Evolutionary conservation across 202 grass and related monocot genomes (phyloP), one percentile per base, ranked within the genome.

Genomic region (Elaeis oleifera): DNA sequence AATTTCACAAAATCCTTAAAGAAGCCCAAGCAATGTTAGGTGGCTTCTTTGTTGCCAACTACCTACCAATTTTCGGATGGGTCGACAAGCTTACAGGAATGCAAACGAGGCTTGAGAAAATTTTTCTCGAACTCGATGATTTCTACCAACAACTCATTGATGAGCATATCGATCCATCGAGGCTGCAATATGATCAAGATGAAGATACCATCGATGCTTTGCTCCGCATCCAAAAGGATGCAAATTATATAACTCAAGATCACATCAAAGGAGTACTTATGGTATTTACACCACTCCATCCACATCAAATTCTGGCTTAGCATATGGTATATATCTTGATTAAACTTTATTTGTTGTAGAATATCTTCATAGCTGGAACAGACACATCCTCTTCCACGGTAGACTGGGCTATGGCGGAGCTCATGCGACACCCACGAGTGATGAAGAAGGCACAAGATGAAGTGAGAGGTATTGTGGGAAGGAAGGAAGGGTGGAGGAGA

Each of bases 361-460:
- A 84, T 20, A 51, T 70, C 1, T 79, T 81, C 28, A 11, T 65
- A 0, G 81, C 63, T 0, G 76, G 81, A 20, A 25, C 75, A 1
- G 74, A 70, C 39, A 75, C 74, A 24, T 85, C 76, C 55, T 64
- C 81, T 4, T 44, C 72, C 0, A 70, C 60, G 2, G 59, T 83
- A 58, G 36, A 78, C 5, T 88, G 84, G 79, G 68, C 84, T 7
- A 83, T 83, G 79, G 1, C 84, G 9, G 80, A 88, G 80, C 70
- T 88, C 14, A 58, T 83, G 1, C 29, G 54, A 6, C 50, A 58
- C 25, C 86, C 81, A 16, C 0, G 13, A 3, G 26, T 49, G 64
- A 21, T 90, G 16, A 73, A 16, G 65, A 81, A 75, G 78, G 80
- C 55, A 4, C 74, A 78, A 23, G 24, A 70, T 0, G 79, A 86